These are phyloP conservation scores for Phytophthora kernoviae DNA, from an alignment of 352 stramenopile species.

Conservation along the genomic window DNA sequence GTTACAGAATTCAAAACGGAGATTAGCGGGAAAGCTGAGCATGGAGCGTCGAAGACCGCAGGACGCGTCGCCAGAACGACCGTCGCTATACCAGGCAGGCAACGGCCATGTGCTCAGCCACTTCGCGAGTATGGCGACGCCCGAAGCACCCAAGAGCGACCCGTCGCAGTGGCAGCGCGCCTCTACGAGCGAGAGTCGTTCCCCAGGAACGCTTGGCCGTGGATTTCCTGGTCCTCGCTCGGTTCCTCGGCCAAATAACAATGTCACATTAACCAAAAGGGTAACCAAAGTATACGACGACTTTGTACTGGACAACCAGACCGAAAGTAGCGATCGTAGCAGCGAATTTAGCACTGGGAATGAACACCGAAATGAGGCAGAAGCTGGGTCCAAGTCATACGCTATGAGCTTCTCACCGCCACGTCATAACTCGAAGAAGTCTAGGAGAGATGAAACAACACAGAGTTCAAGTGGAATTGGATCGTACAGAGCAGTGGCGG, in stretches of 20 bases:
- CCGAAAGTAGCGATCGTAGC: slow-evolving; percentile 28
- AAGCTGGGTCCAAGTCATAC: slow-evolving; percentile 20
- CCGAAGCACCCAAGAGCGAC: slow-evolving; percentile 32
- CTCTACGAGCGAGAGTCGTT: slow-evolving; percentile 14
- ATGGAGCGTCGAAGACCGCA: slow-evolving; percentile 20
- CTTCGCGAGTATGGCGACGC: slow-evolving; percentile 59
- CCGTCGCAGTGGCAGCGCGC: slow-evolving; percentile 26
- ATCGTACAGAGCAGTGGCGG: background rate
- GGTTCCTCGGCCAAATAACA: slow-evolving; percentile 7
- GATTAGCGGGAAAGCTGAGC: slow-evolving; percentile 5
- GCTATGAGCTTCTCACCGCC: slow-evolving; percentile 39
- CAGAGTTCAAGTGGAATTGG: slow-evolving; percentile 8
- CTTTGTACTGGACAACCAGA: slow-evolving; percentile 39
- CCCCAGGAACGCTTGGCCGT: slow-evolving; percentile 8
- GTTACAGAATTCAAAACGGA: slow-evolving; percentile 24
- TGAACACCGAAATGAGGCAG: slow-evolving; percentile 1
- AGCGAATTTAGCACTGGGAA: slow-evolving; percentile 22
- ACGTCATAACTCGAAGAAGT: slow-evolving; percentile 19
- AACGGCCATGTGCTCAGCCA: slow-evolving; percentile 67
- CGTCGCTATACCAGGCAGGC: slow-evolving; percentile 50
- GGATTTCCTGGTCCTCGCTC: slow-evolving; percentile 22
- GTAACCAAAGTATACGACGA: slow-evolving; percentile 34
- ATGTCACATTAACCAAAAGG: background rate
- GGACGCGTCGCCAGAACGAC: slow-evolving; percentile 5
- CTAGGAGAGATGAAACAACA: slow-evolving; percentile 8